Evolutionary conservation across 306 rosid species (phyloP).

Genomic region (Corylus americana): DNA sequence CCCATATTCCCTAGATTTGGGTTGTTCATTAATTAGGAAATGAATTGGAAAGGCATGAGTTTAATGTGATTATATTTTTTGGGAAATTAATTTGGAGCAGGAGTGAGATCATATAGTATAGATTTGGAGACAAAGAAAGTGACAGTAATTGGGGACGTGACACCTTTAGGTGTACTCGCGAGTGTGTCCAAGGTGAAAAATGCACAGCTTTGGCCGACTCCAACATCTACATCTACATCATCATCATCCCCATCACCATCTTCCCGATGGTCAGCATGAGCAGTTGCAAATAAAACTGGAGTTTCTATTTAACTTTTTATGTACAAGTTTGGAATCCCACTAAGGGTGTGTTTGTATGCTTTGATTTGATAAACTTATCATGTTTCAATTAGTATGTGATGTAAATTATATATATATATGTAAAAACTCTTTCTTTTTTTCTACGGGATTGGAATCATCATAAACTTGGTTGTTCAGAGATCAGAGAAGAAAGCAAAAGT

Average conservation of each 20-base stretch:
- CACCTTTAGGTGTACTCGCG: conserved; percentile 60
- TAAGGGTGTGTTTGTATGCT: conserved; percentile 19
- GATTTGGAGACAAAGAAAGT: conserved; percentile 78
- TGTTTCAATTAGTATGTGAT: conserved; percentile 12
- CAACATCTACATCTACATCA: conserved; percentile 32
- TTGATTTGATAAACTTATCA: conserved; percentile 8
- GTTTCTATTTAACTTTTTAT: background rate
- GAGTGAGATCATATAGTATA: conserved; percentile 83
- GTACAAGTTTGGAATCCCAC: background rate
- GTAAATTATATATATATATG: conserved; percentile 5
- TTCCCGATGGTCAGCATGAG: conserved; percentile 48
- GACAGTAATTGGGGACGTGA: conserved; percentile 73
- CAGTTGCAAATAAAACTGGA: background rate
- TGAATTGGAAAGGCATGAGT: background rate
- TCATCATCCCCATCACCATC: conserved; percentile 29
- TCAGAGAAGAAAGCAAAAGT: conserved; percentile 6
- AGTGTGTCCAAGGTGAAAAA: conserved; percentile 85
- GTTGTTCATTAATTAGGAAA: background rate
- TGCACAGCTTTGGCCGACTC: conserved; percentile 78
- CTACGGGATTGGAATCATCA: conserved; percentile 8
- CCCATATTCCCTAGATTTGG: background rate
- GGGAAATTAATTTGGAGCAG: conserved; percentile 40
- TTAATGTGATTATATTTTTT: background rate
- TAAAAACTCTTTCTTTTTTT: background rate
- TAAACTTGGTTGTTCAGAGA: background rate